Base-by-base conservation (phyloP, 2,329 filamentous ascomycete species). In the Ophiostoma angusticollis region DNA sequence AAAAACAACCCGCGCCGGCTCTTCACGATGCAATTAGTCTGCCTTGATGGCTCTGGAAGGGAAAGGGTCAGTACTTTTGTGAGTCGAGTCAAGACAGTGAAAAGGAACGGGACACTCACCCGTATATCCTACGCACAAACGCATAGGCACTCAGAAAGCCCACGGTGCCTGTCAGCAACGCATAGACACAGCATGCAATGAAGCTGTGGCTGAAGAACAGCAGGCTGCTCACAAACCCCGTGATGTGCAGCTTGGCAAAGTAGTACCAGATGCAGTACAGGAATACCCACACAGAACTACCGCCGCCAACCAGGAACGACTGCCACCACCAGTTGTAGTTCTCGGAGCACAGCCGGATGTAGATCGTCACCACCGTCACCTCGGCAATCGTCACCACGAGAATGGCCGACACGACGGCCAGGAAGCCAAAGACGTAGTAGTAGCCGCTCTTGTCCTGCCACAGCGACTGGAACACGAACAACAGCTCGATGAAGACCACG, bases 261-360 rank as follows among this genome's bases (percentile, higher is more conserved):
- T 84, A 93, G 62, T 89, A 93, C 78, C 83, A 93, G 35, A 79
- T 64, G 56, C 81, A 84, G 62, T 91, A 93, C 27, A 74, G 56
- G 54, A 89, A 91, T 27, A 93, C 74, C 84, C 84, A 93, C 44
- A 84, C 58, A 6, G 80, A 74, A 49, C 78, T 84, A 49, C 78
- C 75, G 34, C 79, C 80, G 31, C 85, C 85, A 8, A 86, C 73
- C 35, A 84, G 60, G 62, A 93, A 91, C 37, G 80, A 84, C 56
- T 84, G 81, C 84, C 84, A 93, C 83, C 83, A 91, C 85, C 85
- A 93, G 56, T 84, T 73, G 59, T 91, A 80, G 58, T 93, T 86
- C 69, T 93, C 85, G 2, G 75, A 69, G 60, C 84, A 89, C 14
- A 93, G 72, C 60, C 84, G 80, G 34, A 83, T 72, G 58, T 93